phyloP scores from a whole-genome alignment of 2,329 filamentous ascomycete genomes.

The Fusarium sp. region DNA sequence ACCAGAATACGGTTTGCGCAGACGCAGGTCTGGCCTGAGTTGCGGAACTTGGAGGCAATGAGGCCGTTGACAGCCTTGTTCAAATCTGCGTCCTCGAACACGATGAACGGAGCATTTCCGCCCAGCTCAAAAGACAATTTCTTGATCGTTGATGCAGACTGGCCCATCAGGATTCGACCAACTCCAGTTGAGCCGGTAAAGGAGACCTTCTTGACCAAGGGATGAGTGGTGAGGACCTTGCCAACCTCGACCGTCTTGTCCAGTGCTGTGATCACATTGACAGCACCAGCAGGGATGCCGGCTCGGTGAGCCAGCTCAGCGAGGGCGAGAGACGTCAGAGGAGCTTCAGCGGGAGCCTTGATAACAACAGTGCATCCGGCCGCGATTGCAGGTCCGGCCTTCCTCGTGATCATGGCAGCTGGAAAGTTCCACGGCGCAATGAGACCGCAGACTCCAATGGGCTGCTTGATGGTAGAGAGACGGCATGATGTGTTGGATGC shows the following conservation, averaged over 20 bases:
- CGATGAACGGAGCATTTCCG: constrained; percentile 79
- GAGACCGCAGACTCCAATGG: constrained; percentile 49
- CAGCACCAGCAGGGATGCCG: constrained; percentile 85
- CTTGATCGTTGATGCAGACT: constrained; percentile 73
- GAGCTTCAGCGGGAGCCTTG: constrained; percentile 89
- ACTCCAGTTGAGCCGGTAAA: constrained; percentile 71
- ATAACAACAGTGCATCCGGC: constrained; percentile 81
- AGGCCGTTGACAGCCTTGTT: constrained; percentile 72
- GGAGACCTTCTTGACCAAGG: constrained; percentile 70
- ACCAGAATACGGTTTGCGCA: constrained; percentile 69
- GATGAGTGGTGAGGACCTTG: constrained; percentile 55
- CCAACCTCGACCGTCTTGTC: constrained; percentile 83
- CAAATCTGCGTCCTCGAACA: constrained; percentile 79
- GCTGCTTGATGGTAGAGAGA: constrained; percentile 47
- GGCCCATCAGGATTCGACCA: constrained; percentile 69
- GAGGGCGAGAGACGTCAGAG: constrained; percentile 84
- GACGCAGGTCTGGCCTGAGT: constrained; percentile 77
- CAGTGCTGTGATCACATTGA: constrained; percentile 83
- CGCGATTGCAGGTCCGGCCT: constrained; percentile 65
- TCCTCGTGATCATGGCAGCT: constrained; percentile 60
- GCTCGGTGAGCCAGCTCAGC: constrained; percentile 85
- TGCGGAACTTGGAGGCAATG: constrained; percentile 74
- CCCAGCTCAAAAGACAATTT: constrained; percentile 79
- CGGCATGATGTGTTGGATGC: constrained; percentile 68
- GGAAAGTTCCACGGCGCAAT: constrained; percentile 66